Conservation (phyloP, 2,329 filamentous ascomycete genomes). For the Mollisiaceae sp. region DNA sequence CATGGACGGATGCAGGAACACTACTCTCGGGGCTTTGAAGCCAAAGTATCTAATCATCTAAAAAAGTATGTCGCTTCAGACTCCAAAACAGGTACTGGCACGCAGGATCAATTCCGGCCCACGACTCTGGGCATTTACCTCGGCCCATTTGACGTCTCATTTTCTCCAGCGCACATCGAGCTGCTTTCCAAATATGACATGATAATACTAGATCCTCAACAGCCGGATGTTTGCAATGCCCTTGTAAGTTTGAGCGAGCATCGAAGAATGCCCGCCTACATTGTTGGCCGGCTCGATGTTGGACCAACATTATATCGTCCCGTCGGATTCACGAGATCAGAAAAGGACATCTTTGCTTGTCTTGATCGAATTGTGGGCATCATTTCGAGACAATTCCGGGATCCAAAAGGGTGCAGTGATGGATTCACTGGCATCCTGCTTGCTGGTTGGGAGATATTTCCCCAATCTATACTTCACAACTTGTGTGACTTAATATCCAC, state of each 20-base stretch:
- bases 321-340: not conserved
- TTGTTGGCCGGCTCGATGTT: slow-evolving; percentile 44
- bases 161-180: slow-evolving; percentile 18
- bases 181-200: slow-evolving; percentile 17
- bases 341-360: slow-evolving; percentile 13
- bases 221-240: slow-evolving; percentile 16
- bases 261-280: slow-evolving; percentile 26
- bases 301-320: slow-evolving; percentile 9
- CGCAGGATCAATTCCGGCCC: slow-evolving; percentile 20
- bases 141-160: slow-evolving; percentile 33
- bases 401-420: slow-evolving; percentile 42
- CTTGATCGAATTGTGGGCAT: slow-evolving; percentile 34
- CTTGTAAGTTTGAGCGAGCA: slow-evolving; percentile 29
- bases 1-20: not conserved
- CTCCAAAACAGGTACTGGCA: slow-evolving; percentile 13
- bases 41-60: slow-evolving; percentile 15
- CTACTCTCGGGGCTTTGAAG: not conserved
- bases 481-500: slow-evolving; percentile 40
- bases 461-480: slow-evolving; percentile 37
- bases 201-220: slow-evolving; percentile 27
- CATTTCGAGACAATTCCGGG: slow-evolving; percentile 34
- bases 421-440: slow-evolving; percentile 49
- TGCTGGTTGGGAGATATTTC: slow-evolving; percentile 47
- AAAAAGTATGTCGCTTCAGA: slow-evolving; percentile 21
- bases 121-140: slow-evolving; percentile 40